A percentile compares a stretch with the other conserved stretches of the same genome.
Conservation (phyloP, 257 asterid species). For the Solanum neorickii region DNA sequence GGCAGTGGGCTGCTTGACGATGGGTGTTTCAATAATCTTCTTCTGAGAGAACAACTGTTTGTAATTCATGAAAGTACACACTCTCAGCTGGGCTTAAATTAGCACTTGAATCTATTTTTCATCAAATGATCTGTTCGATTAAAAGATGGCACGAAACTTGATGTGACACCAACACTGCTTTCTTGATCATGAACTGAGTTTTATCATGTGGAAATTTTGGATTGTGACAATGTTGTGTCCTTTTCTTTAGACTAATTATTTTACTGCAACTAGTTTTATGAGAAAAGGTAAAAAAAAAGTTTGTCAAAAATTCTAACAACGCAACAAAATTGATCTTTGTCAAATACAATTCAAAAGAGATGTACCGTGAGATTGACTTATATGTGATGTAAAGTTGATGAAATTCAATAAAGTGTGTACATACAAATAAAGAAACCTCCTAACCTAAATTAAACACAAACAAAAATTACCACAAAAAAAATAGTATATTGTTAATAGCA, state of each 20-base stretch:
- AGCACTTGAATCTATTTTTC: not conserved
- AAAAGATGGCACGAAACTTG: not conserved
- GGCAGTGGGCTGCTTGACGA: conserved; percentile 65
- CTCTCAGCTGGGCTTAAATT: not conserved
- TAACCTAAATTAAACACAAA: no score
- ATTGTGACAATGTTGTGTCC: not conserved
- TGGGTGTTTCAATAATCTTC: conserved; percentile 83
- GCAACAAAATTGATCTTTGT: not conserved
- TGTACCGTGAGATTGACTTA: not conserved
- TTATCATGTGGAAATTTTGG: not conserved
- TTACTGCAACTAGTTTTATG: not conserved
- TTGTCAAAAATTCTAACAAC: no score
- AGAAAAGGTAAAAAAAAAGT: no score
- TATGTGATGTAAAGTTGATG: not conserved
- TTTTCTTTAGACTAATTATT: not conserved
- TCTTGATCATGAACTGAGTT: not conserved
- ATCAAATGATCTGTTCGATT: not conserved
- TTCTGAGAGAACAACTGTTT: conserved; percentile 31
- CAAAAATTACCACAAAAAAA: no score
- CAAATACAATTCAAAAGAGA: not conserved
- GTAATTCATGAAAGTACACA: not conserved
- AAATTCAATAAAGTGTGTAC: not conserved
- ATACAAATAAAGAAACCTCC: no score
- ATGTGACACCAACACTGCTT: not conserved
- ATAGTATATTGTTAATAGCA: no score